A percentile compares a stretch with the other conserved stretches of the same genome.
phyloP scores from a whole-genome alignment of 768 basidiomycete genomes.

The Boletellus ananas region DNA sequence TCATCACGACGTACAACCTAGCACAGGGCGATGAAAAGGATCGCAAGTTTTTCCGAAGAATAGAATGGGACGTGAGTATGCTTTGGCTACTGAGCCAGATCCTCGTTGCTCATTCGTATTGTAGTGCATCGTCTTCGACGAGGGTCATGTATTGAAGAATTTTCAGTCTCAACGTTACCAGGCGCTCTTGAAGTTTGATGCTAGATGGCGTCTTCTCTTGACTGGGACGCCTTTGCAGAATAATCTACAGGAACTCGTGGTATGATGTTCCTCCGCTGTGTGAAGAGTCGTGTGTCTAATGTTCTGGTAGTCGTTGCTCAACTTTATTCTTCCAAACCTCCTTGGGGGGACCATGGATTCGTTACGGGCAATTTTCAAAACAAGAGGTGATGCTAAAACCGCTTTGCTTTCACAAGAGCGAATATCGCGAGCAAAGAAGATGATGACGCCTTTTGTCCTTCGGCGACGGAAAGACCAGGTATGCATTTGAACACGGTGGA shows the following conservation, averaged over 20 bases:
- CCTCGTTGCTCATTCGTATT: background rate
- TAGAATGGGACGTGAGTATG: conserved; percentile 84
- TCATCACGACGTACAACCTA: conserved; percentile 94
- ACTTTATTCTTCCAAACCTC: conserved; percentile 93
- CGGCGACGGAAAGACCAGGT: conserved; percentile 96
- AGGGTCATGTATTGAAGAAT: conserved; percentile 97
- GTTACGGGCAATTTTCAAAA: conserved; percentile 94
- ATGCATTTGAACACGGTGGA: conserved; percentile 10
- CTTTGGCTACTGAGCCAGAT: background rate
- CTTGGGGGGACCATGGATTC: conserved; percentile 75
- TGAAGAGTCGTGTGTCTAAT: conserved; percentile 10
- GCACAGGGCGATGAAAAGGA: conserved; percentile 86
- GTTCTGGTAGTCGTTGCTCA: conserved; percentile 77
- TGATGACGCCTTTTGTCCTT: conserved; percentile 99
- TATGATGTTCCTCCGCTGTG: conserved; percentile 35
- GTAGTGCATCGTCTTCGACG: conserved; percentile 92
- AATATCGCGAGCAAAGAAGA: conserved; percentile 92
- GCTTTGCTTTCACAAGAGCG: conserved; percentile 89
- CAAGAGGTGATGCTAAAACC: conserved; percentile 86
- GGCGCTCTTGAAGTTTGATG: conserved; percentile 77
- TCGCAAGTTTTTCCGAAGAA: conserved; percentile 86
- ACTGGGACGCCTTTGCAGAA: conserved; percentile 96
- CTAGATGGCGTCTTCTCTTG: conserved; percentile 85
- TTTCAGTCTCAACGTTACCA: conserved; percentile 97
- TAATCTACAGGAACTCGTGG: conserved; percentile 85